These are phyloP conservation scores for Arabidopsis arenosa DNA, from an alignment of 345 rosid species.

Conservation along the genomic window DNA sequence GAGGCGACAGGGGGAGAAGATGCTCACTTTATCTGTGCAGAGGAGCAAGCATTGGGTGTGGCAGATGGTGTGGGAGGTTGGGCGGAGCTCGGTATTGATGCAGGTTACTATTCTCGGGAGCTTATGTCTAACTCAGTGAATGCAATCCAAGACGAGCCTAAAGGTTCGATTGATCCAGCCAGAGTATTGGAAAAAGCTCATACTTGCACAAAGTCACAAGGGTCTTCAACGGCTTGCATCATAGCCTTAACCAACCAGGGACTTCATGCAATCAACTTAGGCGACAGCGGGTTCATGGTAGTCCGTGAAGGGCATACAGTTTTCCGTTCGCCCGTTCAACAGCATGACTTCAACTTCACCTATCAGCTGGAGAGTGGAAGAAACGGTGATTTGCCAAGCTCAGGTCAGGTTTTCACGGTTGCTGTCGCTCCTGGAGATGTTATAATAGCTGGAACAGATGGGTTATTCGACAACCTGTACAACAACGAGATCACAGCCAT, in stretches of 20 bases:
- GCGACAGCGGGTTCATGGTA: conserved; percentile 99
- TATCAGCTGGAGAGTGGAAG: conserved; percentile 90
- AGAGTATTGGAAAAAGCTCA: conserved; percentile 94
- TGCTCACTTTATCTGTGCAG: conserved; percentile 89
- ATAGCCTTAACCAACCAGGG: conserved; percentile 90
- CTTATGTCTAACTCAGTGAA: conserved; percentile 89
- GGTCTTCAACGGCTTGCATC: conserved; percentile 97
- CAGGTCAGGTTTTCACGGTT: conserved; percentile 88
- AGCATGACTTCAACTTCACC: conserved; percentile 93
- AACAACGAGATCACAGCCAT: conserved; percentile 96
- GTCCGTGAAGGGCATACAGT: conserved; percentile 92
- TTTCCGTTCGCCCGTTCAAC: conserved; percentile 95
- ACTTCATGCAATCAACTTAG: conserved; percentile 76
- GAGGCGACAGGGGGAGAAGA: conserved; percentile 99
- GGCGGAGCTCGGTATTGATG: conserved; percentile 90
- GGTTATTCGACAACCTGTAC: conserved; percentile 92
- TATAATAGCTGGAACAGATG: conserved; percentile 91
- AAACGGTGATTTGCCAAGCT: conserved; percentile 90
- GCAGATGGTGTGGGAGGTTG: conserved; percentile 99
- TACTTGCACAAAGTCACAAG: conserved; percentile 83
- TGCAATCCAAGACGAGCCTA: conserved; percentile 86
- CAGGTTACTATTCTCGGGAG: conserved; percentile 87
- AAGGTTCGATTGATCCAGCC: conserved; percentile 81
- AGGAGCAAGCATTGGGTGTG: conserved; percentile 88
- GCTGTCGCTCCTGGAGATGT: conserved; percentile 95